A percentile compares a stretch with the other conserved stretches of the same genome.
These are phyloP conservation scores for sorghum (Sorghum bicolor) DNA, from an alignment of 176 grass and related monocot species.

Conservation along the genomic window DNA sequence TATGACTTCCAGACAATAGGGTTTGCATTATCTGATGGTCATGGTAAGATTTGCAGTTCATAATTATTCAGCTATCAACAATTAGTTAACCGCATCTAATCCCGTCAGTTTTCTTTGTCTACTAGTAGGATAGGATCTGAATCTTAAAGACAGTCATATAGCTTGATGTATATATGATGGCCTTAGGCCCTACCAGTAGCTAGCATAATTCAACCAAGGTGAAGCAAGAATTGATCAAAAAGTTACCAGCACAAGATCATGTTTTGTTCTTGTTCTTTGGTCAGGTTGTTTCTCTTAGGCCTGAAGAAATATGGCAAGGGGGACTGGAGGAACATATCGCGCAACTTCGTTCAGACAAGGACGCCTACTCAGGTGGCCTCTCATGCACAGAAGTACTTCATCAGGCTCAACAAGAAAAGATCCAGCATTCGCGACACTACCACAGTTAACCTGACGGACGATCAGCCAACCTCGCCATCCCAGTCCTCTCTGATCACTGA, in stretches of 20 bases:
- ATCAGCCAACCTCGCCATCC: constrained; percentile 37
- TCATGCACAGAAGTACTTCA: constrained; percentile 90
- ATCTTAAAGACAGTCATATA: constrained; percentile 10
- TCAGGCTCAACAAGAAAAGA: constrained; percentile 74
- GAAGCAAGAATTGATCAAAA: not conserved
- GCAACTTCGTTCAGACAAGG: constrained; percentile 66
- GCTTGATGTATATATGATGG: constrained; percentile 1
- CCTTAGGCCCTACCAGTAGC: not conserved
- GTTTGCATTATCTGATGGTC: not conserved
- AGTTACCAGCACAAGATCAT: constrained; percentile 12
- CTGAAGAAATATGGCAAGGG: constrained; percentile 76
- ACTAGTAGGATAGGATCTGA: not conserved
- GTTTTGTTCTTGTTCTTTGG: not conserved
- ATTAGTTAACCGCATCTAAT: constrained; percentile 23
- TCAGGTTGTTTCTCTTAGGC: constrained; percentile 76
- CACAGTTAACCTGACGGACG: constrained; percentile 54
- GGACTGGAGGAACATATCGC: constrained; percentile 91
- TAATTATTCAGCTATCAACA: constrained; percentile 7
- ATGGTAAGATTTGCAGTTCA: constrained; percentile 15
- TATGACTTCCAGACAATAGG: not conserved
- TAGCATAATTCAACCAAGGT: not conserved
- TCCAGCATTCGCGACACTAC: constrained; percentile 88
- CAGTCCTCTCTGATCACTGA: constrained; percentile 43
- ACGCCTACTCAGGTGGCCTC: constrained; percentile 90
- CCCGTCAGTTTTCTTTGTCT: constrained; percentile 1